Base-by-base conservation (phyloP, 2,329 filamentous ascomycete species). In the Ophiosphaerella korrae region DNA sequence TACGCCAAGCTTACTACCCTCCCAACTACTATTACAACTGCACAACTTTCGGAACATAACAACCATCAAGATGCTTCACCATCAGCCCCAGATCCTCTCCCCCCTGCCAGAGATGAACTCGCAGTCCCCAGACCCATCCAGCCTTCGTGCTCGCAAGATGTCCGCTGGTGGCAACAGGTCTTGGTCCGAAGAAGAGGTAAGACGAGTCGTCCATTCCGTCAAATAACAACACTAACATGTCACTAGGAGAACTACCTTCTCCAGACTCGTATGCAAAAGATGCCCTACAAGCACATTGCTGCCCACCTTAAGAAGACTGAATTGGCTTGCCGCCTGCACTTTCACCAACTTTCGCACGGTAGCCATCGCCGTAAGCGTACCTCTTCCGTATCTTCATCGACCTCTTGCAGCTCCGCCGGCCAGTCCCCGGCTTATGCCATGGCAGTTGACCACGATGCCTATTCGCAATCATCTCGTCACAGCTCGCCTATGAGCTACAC, bases 231-330 rank as follows among this genome's bases (percentile, higher is more conserved):
- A 24, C 61, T 72, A 43, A 71, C 63, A 50, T 9, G 16, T 26
- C 32, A 41, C 55, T 57, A 93, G 89, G 90, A 94, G 77, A 83
- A 86, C 50, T 94, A 93, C 73, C 86, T 94, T 47, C 82, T 94
- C 54, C 88, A 92, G 75, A 92, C 88, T 53, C 88, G 90, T 51
- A 84, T 90, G 66, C 88, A 92, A 67, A 93, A 93, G 77, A 91
- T 93, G 86, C 90, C 90, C 0, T 94, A 94, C 77, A 94, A 93
- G 80, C 89, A 93, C 72, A 94, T 94, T 70, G 90, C 90, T 51
- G 84, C 87, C 52, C 88, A 92, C 64, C 78, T 94, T 62, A 90
- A 92, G 77, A 95, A 94, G 80, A 94, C 90, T 0, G 90, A 94
- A 77, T 80, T 94, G 52, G 90, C 90, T 41, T 95, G 90, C 77